Base-by-base conservation (phyloP, 1,284 basidiomycete species). In the Papiliotrema terrestris region DNA sequence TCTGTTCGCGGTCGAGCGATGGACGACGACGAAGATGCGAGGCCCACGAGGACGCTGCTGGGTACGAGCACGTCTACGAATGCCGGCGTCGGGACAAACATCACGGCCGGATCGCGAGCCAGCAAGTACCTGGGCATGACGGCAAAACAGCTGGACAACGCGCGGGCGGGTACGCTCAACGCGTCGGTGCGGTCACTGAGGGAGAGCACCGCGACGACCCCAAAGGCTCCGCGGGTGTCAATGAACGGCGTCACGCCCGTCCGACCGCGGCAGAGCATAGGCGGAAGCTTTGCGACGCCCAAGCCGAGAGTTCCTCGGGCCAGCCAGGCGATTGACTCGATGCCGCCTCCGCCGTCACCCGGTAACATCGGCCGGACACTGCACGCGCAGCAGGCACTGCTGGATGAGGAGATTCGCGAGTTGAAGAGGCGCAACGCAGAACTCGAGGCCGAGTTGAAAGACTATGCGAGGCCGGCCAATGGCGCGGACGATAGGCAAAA, bases 61-160 rank as follows among this genome's bases (percentile, higher is more conserved):
- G 69, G 68, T 5, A 67, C 61, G n/a, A 67, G 67, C 50, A 68
- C 67, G 4, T 59, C 45, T n/a, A 61, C 68, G 17, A 74, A 70
- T 45, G 61, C 72, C 35, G 61, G 77, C 29, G 54, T 73, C 14
- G 66, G 73, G n/a, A 63, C 74, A 37, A 69, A 82, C 60, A 85
- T 91, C 52, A 89, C 88, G 1, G 84, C 83, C 13, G 90, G 89
- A 1, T 89, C 89, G 3, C 80, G 91, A 49, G 91, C 91, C 8
- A 87, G 87, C 52, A 88, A 87, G 69, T 91, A 73, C 49, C 49
- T 72, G 25, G 84, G 85, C 15, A 84, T 91, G 82, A 91, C 88
- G 0, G 89, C 89, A 2, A 86, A 87, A 67, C 87, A 91, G 66
- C 79, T 91, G 25, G 83, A 79, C 65, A 80, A 81, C 80, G 55